A percentile compares a stretch with the other conserved stretches of the same genome.
phyloP scores from a whole-genome alignment of 306 rosid genomes.

The Malus sylvestris region DNA sequence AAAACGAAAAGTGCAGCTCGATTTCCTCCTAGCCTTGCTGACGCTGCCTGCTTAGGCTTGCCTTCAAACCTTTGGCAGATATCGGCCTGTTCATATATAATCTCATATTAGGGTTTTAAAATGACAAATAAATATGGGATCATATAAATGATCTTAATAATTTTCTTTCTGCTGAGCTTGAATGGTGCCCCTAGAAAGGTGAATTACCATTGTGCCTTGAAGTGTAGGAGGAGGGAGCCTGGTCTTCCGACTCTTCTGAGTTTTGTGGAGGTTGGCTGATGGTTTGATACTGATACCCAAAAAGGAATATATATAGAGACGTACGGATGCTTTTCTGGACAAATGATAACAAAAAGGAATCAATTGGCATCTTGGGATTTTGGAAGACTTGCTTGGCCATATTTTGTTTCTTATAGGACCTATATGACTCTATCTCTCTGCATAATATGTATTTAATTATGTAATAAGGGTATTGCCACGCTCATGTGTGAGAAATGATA shows the following conservation, averaged over 20 bases:
- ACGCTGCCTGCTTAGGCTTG: constrained; percentile 18
- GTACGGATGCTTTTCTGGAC: neutral
- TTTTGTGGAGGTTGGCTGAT: too few species aligned
- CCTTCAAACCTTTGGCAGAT: constrained; percentile 30
- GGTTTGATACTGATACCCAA: too few species aligned
- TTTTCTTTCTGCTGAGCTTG: too few species aligned
- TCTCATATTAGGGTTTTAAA: neutral
- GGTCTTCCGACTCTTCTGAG: too few species aligned
- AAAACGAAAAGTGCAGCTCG: constrained; percentile 60
- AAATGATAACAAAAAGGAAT: constrained; percentile 12
- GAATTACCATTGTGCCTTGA: too few species aligned
- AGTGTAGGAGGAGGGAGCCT: too few species aligned
- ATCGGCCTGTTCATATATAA: constrained; percentile 25
- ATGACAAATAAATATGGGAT: too few species aligned
- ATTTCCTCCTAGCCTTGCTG: constrained; percentile 42
- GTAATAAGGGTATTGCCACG: neutral
- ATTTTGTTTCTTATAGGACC: neutral
- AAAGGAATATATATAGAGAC: neutral
- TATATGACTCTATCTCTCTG: neutral
- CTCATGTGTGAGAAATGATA: too few species aligned
- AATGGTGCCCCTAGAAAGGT: too few species aligned
- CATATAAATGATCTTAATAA: too few species aligned
- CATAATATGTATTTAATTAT: neutral
- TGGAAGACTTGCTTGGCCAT: constrained; percentile 6
- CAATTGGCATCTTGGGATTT: constrained; percentile 23